Conservation (phyloP, 352 stramenopile species). For the Aphanomyces euteiches region DNA sequence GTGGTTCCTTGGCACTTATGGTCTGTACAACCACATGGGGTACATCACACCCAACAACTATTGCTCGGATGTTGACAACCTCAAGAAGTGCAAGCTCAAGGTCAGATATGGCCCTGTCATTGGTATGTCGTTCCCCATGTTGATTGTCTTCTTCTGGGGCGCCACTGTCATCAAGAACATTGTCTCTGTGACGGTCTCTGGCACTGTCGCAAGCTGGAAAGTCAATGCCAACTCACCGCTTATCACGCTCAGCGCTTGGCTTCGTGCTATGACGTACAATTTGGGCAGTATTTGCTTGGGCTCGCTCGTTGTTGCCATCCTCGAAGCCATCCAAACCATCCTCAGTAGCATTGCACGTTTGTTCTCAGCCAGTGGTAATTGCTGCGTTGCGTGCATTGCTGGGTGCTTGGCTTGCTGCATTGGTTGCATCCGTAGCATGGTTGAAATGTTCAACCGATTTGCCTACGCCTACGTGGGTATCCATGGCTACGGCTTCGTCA, state of each 20-base stretch:
- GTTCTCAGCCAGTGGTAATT: conserved; percentile 63
- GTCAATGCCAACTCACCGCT: conserved; percentile 63
- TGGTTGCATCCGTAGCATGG: conserved; percentile 72
- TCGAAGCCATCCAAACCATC: conserved; percentile 76
- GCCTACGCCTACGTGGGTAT: conserved; percentile 85
- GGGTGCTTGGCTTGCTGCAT: conserved; percentile 72
- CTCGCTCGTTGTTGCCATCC: conserved; percentile 87
- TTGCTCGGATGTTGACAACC: conserved; percentile 46
- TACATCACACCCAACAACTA: conserved; percentile 42
- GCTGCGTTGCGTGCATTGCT: conserved; percentile 64
- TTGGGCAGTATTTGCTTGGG: conserved; percentile 92
- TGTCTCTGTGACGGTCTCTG: conserved; percentile 86
- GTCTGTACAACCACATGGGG: conserved; percentile 77
- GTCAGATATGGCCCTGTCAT: conserved; percentile 48
- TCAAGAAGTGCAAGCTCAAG: conserved; percentile 47
- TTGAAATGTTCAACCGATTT: conserved; percentile 89
- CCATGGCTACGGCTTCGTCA: conserved; percentile 85
- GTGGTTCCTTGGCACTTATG: conserved; percentile 80
- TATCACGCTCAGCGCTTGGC: conserved; percentile 72
- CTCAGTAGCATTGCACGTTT: conserved; percentile 64
- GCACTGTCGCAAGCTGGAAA: conserved; percentile 90
- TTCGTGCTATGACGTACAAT: conserved; percentile 81
- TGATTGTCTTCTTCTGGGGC: conserved; percentile 92
- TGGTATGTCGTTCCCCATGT: conserved; percentile 77
- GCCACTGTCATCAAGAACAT: conserved; percentile 85